phyloP scores from a whole-genome alignment of 2,329 filamentous ascomycete genomes.

The Pseudophaeomoniella oleicola region DNA sequence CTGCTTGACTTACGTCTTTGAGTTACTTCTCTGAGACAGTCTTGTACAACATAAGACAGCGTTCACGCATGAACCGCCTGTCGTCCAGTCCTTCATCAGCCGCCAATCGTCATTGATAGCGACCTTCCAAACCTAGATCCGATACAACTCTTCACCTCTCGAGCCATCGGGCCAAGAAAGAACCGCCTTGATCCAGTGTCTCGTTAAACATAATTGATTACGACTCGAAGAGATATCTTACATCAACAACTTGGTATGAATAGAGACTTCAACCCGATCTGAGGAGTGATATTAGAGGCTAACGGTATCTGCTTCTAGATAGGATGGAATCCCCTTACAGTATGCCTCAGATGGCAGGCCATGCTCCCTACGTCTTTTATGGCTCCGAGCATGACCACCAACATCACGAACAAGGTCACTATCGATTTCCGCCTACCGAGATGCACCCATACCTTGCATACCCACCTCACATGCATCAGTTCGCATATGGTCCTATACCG shows the following conservation, averaged over 20 bases:
- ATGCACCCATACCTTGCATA: not conserved
- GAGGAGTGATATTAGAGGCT: no score
- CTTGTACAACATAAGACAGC: not conserved
- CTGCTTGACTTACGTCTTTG: not conserved
- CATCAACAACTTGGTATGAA: no score
- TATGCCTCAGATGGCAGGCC: not conserved
- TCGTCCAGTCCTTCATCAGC: not conserved
- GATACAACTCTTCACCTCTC: no score
- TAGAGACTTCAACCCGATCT: no score
- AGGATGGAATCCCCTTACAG: not conserved
- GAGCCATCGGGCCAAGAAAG: no score
- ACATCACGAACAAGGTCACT: not conserved
- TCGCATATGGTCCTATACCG: not conserved
- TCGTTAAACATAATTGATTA: no score
- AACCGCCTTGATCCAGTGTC: no score
- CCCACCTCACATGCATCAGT: not conserved
- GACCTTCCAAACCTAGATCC: no score
- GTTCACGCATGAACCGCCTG: not conserved
- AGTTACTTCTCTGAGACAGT: not conserved
- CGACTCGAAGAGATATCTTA: no score
- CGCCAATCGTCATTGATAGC: no score
- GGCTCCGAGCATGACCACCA: not conserved
- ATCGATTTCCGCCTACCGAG: no score
- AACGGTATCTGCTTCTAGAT: no score
- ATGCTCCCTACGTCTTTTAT: not conserved